phyloP scores from a whole-genome alignment of 768 basidiomycete species.

The Mycena venus region DNA sequence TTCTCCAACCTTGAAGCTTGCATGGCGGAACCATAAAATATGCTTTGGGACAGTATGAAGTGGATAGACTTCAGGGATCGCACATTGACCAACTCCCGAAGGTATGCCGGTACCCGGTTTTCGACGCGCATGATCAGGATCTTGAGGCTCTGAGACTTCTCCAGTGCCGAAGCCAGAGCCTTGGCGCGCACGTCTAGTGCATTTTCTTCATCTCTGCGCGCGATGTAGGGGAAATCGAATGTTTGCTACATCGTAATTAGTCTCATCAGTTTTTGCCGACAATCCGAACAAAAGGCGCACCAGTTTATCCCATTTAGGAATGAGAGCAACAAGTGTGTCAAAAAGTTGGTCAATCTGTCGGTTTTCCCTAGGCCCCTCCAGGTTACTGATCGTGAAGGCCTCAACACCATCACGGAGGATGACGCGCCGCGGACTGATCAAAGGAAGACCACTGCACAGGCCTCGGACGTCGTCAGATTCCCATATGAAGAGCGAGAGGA shows the following conservation, averaged over 20 bases:
- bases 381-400: too few species aligned
- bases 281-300: not conserved
- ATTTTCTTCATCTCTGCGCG: not conserved
- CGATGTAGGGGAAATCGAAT: not conserved
- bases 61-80: not conserved
- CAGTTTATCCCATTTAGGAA: constrained; percentile 7
- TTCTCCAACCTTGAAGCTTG: too few species aligned
- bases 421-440: not conserved
- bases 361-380: too few species aligned
- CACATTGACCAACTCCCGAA: not conserved
- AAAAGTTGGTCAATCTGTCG: too few species aligned
- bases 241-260: not conserved
- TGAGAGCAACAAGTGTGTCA: not conserved
- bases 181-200: not conserved
- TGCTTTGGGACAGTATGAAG: not conserved
- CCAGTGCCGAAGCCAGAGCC: not conserved
- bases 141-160: not conserved
- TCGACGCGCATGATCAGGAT: not conserved
- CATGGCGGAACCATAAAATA: not conserved
- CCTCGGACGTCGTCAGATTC: not conserved
- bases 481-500: not conserved
- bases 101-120: not conserved
- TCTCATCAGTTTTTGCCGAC: too few species aligned
- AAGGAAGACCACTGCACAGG: constrained; percentile 4
- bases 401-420: too few species aligned